Percentiles rank a stretch among this genome's conserved stretches.
Evolutionary conservation across 768 basidiomycete genomes (phyloP).

Genomic region (Coprinopsis strossmayeri): DNA sequence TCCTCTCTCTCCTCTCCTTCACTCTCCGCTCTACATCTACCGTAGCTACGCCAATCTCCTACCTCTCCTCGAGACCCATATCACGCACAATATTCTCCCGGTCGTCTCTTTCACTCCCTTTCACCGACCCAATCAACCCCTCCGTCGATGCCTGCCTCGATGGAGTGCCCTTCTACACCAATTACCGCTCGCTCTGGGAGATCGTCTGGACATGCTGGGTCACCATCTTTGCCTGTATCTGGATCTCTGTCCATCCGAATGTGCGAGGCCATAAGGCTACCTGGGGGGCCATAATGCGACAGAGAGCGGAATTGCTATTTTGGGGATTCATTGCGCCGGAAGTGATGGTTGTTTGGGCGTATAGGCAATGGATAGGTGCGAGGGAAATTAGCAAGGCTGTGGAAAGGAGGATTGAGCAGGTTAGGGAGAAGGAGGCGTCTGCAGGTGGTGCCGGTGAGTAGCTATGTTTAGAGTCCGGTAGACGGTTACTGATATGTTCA

Average conservation of each 20-base stretch:
- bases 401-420: too few species aligned
- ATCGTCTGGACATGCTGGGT: constrained; percentile 15
- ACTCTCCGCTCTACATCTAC: too few species aligned
- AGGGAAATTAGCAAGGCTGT: neutral
- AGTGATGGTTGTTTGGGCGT: constrained; percentile 4
- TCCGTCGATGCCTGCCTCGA: too few species aligned
- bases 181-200: constrained; percentile 7
- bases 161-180: too few species aligned
- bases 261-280: constrained; percentile 9
- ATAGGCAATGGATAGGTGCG: constrained; percentile 7
- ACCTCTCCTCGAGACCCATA: too few species aligned
- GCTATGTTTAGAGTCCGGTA: neutral
- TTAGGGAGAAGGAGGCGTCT: too few species aligned
- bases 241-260: constrained; percentile 18
- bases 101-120: too few species aligned
- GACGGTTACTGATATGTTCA: neutral
- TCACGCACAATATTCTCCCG: too few species aligned
- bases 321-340: constrained; percentile 9
- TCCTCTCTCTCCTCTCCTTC: too few species aligned
- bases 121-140: too few species aligned
- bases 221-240: constrained; percentile 17
- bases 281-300: neutral
- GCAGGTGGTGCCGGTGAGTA: neutral
- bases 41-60: too few species aligned
- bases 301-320: constrained; percentile 2